Percentiles rank a stretch among this genome's conserved stretches.
These are phyloP conservation scores for Fusarium nematophilum DNA, from an alignment of 2,329 filamentous ascomycete species.

Conservation along the genomic window DNA sequence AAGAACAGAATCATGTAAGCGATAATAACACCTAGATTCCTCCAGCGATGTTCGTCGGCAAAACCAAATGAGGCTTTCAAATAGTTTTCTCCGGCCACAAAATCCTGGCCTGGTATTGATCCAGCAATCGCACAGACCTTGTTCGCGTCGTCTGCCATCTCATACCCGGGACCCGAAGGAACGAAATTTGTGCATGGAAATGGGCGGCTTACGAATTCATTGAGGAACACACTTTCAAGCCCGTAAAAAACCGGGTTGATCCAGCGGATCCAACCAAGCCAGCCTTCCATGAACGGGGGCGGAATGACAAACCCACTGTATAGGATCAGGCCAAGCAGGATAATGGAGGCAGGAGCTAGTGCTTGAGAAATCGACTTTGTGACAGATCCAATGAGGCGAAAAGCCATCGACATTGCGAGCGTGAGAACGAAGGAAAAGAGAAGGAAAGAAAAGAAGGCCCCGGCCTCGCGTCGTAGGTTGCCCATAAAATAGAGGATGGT, in stretches of 20 bases:
- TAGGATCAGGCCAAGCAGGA: conserved; percentile 53
- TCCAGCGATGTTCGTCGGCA: conserved; percentile 22
- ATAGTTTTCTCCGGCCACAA: too few relatives aligned
- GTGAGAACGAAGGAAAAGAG: conserved; percentile 63
- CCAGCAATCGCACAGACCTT: neutral
- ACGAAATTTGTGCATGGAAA: conserved; percentile 59
- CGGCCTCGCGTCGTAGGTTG: conserved; percentile 68
- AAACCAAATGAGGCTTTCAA: conserved; percentile 19
- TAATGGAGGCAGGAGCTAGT: conserved; percentile 35
- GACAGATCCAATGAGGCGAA: conserved; percentile 49
- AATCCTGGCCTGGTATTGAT: too few relatives aligned
- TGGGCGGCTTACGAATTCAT: conserved; percentile 65
- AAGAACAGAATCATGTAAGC: conserved; percentile 27
- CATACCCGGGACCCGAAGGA: conserved; percentile 33
- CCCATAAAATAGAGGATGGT: conserved; percentile 72
- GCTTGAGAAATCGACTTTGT: conserved; percentile 39
- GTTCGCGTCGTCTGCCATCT: conserved; percentile 3
- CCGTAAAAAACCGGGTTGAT: conserved; percentile 71
- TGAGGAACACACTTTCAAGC: conserved; percentile 72
- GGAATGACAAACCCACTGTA: conserved; percentile 61
- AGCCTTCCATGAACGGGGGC: conserved; percentile 58
- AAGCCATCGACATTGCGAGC: conserved; percentile 73
- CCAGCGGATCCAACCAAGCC: conserved; percentile 71
- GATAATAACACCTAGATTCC: conserved; percentile 31
- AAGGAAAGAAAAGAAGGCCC: conserved; percentile 59